A percentile compares a stretch with the other conserved stretches of the same genome.
These are phyloP conservation scores for Lactifluus pinguis DNA, from an alignment of 768 basidiomycete species.

Conservation along the genomic window DNA sequence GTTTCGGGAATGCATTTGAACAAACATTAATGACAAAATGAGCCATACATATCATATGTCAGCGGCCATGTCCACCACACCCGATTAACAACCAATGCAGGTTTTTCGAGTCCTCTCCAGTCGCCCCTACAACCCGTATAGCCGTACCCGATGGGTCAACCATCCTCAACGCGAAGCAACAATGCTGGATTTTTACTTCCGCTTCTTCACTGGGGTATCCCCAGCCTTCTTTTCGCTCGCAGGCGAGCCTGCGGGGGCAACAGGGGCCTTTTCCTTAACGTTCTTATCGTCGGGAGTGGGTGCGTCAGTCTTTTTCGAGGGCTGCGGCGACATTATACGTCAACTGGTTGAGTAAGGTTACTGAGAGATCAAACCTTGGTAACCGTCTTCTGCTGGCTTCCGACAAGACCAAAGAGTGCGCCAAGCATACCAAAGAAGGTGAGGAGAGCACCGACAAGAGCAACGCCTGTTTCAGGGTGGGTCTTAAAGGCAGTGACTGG, in stretches of 20 bases:
- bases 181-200: conserved; percentile 38
- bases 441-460: conserved; percentile 61
- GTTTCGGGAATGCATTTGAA: conserved; percentile 2
- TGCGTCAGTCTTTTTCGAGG: conserved; percentile 71
- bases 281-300: conserved; percentile 56
- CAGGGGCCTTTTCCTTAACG: conserved; percentile 51
- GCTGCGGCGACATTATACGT: conserved; percentile 29
- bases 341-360: neutral
- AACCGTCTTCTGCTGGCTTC: conserved; percentile 60
- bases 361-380: conserved; percentile 45
- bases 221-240: conserved; percentile 70
- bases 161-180: neutral
- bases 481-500: conserved; percentile 78
- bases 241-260: conserved; percentile 64
- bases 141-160: neutral
- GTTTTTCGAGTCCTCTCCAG: neutral
- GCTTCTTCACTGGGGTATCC: conserved; percentile 63
- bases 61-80: neutral
- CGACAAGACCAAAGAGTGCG: conserved; percentile 69
- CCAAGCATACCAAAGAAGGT: conserved; percentile 83
- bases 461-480: conserved; percentile 81
- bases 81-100: conserved; percentile 8
- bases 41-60: conserved; percentile 5
- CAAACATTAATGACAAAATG: conserved; percentile 6
- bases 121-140: neutral